Conservation (phyloP, 441 rosid species). For the Populus hybrid region DNA sequence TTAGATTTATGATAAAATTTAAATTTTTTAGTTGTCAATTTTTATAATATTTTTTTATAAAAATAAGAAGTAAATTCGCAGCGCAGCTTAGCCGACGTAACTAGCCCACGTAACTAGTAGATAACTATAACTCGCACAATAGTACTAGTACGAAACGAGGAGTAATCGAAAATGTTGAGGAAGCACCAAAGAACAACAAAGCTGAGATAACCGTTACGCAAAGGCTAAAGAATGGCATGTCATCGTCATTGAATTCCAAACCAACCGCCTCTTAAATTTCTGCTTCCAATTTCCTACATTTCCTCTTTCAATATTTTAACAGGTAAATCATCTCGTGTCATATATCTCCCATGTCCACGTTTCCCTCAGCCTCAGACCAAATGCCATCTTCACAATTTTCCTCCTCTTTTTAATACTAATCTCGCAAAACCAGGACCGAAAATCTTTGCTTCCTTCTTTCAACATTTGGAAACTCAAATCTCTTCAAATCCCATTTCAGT, state of each 20-base stretch:
- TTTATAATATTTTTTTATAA: too few relatives aligned
- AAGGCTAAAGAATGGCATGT: neutral
- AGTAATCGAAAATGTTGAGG: too few relatives aligned
- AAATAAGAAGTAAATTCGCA: too few relatives aligned
- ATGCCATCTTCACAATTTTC: neutral
- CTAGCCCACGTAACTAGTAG: too few relatives aligned
- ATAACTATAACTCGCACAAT: too few relatives aligned
- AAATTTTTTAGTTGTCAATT: too few relatives aligned
- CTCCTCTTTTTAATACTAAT: neutral
- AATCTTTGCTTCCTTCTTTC: constrained; percentile 1
- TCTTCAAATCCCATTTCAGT: constrained; percentile 8
- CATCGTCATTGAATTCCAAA: neutral
- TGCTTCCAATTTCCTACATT: neutral
- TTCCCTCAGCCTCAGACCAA: neutral
- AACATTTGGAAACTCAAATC: neutral
- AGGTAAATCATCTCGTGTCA: neutral
- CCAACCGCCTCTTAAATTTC: neutral
- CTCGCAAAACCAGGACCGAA: constrained; percentile 1
- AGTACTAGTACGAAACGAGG: too few relatives aligned
- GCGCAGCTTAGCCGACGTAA: too few relatives aligned
- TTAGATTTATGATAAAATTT: too few relatives aligned
- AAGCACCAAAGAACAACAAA: neutral
- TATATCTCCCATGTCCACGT: neutral
- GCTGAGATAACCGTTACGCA: neutral
- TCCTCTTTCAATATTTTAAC: too few relatives aligned